Base-by-base conservation (phyloP, 2,329 filamentous ascomycete genomes). In the Mollisia scopiformis region DNA sequence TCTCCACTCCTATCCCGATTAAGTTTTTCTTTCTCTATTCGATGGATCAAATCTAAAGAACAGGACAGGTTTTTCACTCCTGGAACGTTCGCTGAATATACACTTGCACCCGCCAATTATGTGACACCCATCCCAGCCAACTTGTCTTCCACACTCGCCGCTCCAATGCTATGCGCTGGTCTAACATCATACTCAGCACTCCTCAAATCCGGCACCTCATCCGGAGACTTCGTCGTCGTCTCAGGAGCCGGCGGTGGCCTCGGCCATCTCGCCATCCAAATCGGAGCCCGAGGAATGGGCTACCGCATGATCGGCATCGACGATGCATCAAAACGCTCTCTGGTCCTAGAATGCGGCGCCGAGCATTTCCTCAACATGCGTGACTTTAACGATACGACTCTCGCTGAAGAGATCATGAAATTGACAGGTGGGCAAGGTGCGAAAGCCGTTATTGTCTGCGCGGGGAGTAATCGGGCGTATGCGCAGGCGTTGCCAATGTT, bases 31-130 rank as follows among this genome's bases (percentile, higher is more conserved):
- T 2, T 10, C 13, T 16, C 3, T 28, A 16, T n/a, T n/a, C n/a
- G n/a, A n/a, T n/a, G n/a, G 43, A 25, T 2, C 3, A 21, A n/a
- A 49, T 4, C 43, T 13, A 30, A 39, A 53, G 8, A 30, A 30
- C 1, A n/a, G 46, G 31, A 49, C 28, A 87, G 88, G 6, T 89
- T 88, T 74, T 88, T 84, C 72, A 84, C 59, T 7, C 87, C 87
- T 0, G 87, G 88, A 31, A 90, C 87, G 16, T 90, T 89, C 72
- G 86, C 89, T 69, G 85, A 89, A 74, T 91, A 89, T 69, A 81
- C 82, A 16, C 69, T 88, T 14, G 81, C 80, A 0, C 83, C 84
- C 8, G 86, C 86, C 3, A 81, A 82, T 73, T 89, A 90, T 70
- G 87, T 89, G 0, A 90, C 87, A 0, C 86, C 85, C 1, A 89